Conservation (phyloP, 495 filamentous ascomycete genomes). For the Trypethelium eluteriae region DNA sequence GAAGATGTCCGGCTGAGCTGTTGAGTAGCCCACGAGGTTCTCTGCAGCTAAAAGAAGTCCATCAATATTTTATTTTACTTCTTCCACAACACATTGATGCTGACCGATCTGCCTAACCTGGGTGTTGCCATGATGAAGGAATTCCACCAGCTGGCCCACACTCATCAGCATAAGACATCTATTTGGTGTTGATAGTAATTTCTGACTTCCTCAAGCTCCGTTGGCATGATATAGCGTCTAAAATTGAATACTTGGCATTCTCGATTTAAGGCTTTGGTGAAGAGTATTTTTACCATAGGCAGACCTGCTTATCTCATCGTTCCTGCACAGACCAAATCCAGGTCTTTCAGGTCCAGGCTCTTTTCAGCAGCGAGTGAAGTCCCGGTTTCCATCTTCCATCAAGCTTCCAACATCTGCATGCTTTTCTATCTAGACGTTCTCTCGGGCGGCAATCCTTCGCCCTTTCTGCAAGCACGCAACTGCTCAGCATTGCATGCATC, state of each 20-base stretch:
- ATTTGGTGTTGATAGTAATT: not conserved
- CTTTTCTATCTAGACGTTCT: not conserved
- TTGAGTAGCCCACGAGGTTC: constrained; percentile 77
- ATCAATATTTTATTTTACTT: not conserved
- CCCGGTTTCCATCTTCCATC: not conserved
- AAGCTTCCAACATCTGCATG: constrained; percentile 4
- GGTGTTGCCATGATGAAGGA: constrained; percentile 82
- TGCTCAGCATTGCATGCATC: not conserved
- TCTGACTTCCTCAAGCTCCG: constrained; percentile 72
- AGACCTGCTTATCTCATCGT: no score
- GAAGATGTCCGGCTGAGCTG: constrained; percentile 69
- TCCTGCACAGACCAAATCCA: no score
- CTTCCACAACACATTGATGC: constrained; percentile 24
- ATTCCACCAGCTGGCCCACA: constrained; percentile 68
- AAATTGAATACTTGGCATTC: no score
- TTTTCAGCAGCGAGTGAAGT: not conserved
- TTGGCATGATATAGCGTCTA: constrained; percentile 51
- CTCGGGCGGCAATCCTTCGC: not conserved
- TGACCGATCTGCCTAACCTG: constrained; percentile 70
- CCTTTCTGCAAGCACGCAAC: constrained; percentile 2
- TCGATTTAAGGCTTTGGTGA: no score
- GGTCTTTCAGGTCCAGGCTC: no score
- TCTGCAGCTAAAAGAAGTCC: constrained; percentile 55
- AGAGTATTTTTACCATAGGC: no score
- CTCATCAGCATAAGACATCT: constrained; percentile 7